Percentiles rank a stretch among this genome's conserved stretches.
Evolutionary conservation across 176 grass and related monocot species (phyloP).

Genomic region (Tillandsia leiboldiana): DNA sequence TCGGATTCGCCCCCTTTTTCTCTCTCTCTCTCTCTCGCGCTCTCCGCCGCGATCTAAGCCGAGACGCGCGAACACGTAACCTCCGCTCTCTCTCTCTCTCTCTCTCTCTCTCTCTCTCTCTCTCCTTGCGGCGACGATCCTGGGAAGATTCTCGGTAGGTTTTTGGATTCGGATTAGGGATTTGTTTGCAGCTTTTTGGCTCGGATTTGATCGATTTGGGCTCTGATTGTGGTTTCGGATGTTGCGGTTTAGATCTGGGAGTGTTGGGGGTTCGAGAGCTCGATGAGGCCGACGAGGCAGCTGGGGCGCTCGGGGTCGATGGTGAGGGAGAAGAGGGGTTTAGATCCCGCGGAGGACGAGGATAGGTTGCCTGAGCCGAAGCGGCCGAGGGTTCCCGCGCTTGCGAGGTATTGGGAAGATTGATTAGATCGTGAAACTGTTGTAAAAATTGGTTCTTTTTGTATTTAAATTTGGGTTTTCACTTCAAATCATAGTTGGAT

Average conservation of each 20-base stretch:
- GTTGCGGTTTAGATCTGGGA: neutral
- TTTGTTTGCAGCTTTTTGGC: neutral
- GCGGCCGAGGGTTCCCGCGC: slow-evolving; percentile 41
- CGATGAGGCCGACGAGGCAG: slow-evolving; percentile 32
- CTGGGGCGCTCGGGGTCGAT: slow-evolving; percentile 32
- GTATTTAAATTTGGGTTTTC: no score
- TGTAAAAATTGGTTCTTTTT: no score
- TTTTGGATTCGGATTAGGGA: neutral
- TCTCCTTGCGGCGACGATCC: neutral
- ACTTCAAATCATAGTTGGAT: no score
- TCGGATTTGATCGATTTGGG: neutral
- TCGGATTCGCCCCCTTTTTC: no score
- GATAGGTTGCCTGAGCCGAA: slow-evolving; percentile 27
- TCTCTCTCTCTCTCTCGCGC: no score
- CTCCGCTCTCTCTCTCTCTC: neutral
- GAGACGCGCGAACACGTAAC: neutral
- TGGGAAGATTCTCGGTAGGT: neutral
- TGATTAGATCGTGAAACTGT: neutral
- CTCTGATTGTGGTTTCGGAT: neutral
- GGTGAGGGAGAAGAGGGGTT: slow-evolving; percentile 27
- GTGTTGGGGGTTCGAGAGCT: slow-evolving; percentile 5
- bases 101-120: neutral
- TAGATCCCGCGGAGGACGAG: slow-evolving; percentile 28
- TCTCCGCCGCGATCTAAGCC: neutral
- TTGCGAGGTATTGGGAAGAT: slow-evolving; percentile 29